Evolutionary conservation across 805 yeast species (phyloP).

Genomic region (Kazachstania kunashirensis): DNA sequence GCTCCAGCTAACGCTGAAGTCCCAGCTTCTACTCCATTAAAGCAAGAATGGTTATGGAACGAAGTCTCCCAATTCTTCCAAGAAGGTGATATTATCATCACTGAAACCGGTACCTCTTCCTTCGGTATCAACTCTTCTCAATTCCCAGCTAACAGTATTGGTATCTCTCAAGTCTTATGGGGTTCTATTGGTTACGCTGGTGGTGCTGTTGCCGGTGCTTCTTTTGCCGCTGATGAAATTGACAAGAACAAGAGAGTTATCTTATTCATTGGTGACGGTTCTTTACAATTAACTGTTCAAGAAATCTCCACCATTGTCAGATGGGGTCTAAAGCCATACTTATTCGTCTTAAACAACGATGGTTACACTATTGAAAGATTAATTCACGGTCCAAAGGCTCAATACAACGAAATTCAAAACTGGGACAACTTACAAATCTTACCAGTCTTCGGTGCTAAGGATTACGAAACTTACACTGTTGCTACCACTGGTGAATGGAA

Average conservation of each 20-base stretch:
- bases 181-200: slow-evolving; percentile 4
- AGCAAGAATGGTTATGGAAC: slow-evolving; percentile 4
- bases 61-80: slow-evolving; percentile 2
- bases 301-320: slow-evolving; percentile 3
- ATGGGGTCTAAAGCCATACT: slow-evolving; percentile 3
- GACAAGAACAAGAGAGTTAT: slow-evolving; percentile 3
- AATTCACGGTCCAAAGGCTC: slow-evolving; percentile 4
- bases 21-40: slow-evolving; percentile 1
- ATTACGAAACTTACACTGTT: slow-evolving; percentile 28
- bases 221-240: slow-evolving; percentile 3
- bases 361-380: slow-evolving; percentile 3
- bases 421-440: neutral
- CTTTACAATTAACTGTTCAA: slow-evolving; percentile 2
- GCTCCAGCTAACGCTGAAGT: slow-evolving; percentile 2
- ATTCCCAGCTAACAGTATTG: slow-evolving; percentile 2
- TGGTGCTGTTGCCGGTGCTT: slow-evolving; percentile 3
- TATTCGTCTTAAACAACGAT: slow-evolving; percentile 2
- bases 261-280: slow-evolving; percentile 3
- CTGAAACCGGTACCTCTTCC: slow-evolving; percentile 3
- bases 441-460: slow-evolving; percentile 3
- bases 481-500: slow-evolving; percentile 49
- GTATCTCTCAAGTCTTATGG: slow-evolving; percentile 3
- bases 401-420: slow-evolving; percentile 3
- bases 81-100: slow-evolving; percentile 3
- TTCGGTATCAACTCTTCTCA: slow-evolving; percentile 3